Percentiles rank a stretch among this genome's conserved stretches.
phyloP scores from a whole-genome alignment of 208 protist species.

The Leishmania lainsoni region DNA sequence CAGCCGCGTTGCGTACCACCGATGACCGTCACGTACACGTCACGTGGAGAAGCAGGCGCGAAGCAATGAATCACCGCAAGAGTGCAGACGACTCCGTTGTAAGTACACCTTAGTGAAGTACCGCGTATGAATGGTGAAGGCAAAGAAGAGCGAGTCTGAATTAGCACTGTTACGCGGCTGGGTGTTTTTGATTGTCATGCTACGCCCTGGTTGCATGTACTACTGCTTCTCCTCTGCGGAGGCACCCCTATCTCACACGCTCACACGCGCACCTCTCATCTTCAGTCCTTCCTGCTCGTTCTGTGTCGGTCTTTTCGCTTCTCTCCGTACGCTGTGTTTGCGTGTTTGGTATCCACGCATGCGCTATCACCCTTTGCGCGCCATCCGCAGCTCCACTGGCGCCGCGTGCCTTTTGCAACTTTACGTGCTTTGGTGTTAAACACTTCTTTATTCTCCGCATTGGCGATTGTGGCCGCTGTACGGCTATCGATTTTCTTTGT shows the following conservation, averaged over 20 bases:
- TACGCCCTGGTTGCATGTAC: not conserved
- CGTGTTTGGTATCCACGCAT: not conserved
- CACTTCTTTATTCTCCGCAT: not conserved
- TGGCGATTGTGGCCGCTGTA: not conserved
- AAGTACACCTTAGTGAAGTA: not conserved
- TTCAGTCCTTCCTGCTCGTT: not conserved
- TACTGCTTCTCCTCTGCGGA: not conserved
- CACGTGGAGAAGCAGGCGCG: not conserved
- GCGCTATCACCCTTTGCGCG: not conserved
- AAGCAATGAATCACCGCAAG: not conserved
- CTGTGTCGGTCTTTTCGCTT: not conserved
- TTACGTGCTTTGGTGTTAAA: not conserved
- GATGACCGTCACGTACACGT: not conserved
- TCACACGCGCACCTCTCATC: not conserved
- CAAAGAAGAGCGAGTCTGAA: not conserved
- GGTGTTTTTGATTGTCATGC: not conserved
- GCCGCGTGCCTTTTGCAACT: not conserved
- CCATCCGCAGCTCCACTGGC: not conserved
- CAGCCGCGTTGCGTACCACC: not conserved
- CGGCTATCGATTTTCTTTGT: not conserved
- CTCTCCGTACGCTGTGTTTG: not conserved
- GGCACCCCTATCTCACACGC: not conserved
- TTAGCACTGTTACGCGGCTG: not conserved
- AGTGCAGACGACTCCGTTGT: not conserved
- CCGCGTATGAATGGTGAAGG: not conserved